Percentiles rank a stretch among this genome's conserved stretches.
phyloP scores from a whole-genome alignment of 73 alveolate genomes.

The Stentor roeselii region DNA sequence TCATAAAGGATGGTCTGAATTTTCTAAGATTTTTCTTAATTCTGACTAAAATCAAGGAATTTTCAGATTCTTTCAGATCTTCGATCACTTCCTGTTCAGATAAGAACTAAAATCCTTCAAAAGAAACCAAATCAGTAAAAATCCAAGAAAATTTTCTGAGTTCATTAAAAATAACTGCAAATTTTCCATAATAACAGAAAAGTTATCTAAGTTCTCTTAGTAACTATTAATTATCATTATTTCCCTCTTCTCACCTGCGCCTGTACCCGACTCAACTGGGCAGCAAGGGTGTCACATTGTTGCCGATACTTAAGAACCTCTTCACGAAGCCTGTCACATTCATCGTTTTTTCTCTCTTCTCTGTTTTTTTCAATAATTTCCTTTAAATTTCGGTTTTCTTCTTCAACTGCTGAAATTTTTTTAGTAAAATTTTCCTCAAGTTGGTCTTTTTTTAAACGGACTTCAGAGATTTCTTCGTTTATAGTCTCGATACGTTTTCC shows the following conservation, averaged over 20 bases:
- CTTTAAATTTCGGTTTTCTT: background rate
- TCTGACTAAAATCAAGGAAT: too few relatives aligned
- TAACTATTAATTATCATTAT: too few relatives aligned
- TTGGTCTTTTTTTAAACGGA: background rate
- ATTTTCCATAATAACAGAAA: too few relatives aligned
- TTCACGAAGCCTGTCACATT: background rate
- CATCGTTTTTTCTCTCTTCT: background rate
- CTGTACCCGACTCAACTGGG: background rate
- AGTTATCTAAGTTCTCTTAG: too few relatives aligned
- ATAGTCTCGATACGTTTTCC: background rate
- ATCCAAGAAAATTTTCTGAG: too few relatives aligned
- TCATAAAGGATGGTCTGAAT: too few relatives aligned
- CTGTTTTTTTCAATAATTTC: background rate
- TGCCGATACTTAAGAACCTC: background rate
- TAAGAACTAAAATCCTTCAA: too few relatives aligned
- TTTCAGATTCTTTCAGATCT: too few relatives aligned
- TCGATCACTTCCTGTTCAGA: too few relatives aligned
- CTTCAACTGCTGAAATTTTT: background rate
- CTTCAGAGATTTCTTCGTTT: background rate
- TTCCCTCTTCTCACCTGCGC: background rate
- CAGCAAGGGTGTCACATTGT: background rate
- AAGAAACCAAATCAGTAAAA: too few relatives aligned
- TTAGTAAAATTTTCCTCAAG: background rate
- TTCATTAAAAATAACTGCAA: too few relatives aligned
- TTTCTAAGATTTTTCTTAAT: too few relatives aligned